Conservation (phyloP, 768 basidiomycete species). For the Boletus tylopilopsis region DNA sequence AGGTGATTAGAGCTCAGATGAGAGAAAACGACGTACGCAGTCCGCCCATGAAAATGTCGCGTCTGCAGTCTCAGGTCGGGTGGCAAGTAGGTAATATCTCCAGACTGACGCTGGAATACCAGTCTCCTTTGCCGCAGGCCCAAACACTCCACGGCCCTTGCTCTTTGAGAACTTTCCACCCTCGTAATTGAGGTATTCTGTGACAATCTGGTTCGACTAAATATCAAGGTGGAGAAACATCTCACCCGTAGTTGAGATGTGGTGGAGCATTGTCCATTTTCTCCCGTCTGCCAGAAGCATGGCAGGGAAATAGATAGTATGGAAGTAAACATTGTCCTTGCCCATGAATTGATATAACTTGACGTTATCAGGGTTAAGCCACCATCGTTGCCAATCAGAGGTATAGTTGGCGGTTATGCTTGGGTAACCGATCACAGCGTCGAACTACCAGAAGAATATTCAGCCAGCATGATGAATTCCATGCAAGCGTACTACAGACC, state of each 20-base stretch:
- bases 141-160: slow-evolving; percentile 94
- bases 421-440: slow-evolving; percentile 94
- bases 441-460: slow-evolving; percentile 58
- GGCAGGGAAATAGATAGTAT: slow-evolving; percentile 92
- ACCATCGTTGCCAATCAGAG: slow-evolving; percentile 94
- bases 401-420: slow-evolving; percentile 97
- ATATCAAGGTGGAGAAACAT: background rate
- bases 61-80: slow-evolving; percentile 90
- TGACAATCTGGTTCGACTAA: background rate
- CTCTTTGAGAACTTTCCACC: slow-evolving; percentile 99
- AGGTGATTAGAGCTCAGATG: background rate
- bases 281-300: slow-evolving; percentile 86
- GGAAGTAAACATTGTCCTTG: slow-evolving; percentile 99
- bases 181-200: slow-evolving; percentile 97
- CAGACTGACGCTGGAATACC: slow-evolving; percentile 93
- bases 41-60: slow-evolving; percentile 97
- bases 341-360: slow-evolving; percentile 99
- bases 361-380: slow-evolving; percentile 89
- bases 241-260: slow-evolving; percentile 91
- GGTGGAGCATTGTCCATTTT: slow-evolving; percentile 91
- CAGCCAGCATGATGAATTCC: background rate
- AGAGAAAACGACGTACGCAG: slow-evolving; percentile 55
- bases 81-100: slow-evolving; percentile 93
- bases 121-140: slow-evolving; percentile 89
- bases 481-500: slow-evolving; percentile 48